These are phyloP conservation scores for Omphalea diandra DNA, from an alignment of 441 rosid species.

Conservation along the genomic window DNA sequence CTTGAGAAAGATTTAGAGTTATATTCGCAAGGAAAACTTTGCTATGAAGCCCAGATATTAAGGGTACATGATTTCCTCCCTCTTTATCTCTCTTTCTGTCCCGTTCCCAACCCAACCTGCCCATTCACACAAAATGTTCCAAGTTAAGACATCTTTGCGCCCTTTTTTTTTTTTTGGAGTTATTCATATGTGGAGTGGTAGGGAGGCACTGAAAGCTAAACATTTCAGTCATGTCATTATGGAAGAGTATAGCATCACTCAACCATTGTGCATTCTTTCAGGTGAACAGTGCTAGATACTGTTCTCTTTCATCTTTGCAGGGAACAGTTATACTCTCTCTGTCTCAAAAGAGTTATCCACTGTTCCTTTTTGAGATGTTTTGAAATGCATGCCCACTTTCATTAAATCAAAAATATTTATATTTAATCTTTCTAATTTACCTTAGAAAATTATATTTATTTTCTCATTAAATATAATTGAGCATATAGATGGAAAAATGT, in stretches of 20 bases:
- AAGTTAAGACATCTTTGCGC: background rate
- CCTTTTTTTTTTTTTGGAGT: background rate
- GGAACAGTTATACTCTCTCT: too few species aligned
- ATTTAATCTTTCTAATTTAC: too few species aligned
- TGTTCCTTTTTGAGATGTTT: too few species aligned
- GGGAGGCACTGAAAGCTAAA: background rate
- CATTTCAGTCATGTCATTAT: background rate
- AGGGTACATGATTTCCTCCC: constrained; percentile 51
- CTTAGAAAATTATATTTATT: too few species aligned
- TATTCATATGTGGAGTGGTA: background rate
- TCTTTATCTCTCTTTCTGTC: constrained; percentile 4
- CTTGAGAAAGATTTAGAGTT: constrained; percentile 80
- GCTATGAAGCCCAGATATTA: constrained; percentile 91
- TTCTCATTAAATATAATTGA: too few species aligned
- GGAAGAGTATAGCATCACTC: constrained; percentile 1
- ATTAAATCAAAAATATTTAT: too few species aligned
- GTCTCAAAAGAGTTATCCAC: too few species aligned
- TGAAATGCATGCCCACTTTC: background rate
- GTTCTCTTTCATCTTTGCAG: background rate
- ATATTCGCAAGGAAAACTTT: constrained; percentile 87
- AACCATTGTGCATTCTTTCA: background rate
- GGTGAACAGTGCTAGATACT: background rate
- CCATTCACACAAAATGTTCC: constrained; percentile 6
- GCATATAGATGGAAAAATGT: too few species aligned
- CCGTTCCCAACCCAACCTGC: too few species aligned